Evolutionary conservation across 2,329 filamentous ascomycete genomes (phyloP).

Genomic region (Tolypocladium endophyticum): DNA sequence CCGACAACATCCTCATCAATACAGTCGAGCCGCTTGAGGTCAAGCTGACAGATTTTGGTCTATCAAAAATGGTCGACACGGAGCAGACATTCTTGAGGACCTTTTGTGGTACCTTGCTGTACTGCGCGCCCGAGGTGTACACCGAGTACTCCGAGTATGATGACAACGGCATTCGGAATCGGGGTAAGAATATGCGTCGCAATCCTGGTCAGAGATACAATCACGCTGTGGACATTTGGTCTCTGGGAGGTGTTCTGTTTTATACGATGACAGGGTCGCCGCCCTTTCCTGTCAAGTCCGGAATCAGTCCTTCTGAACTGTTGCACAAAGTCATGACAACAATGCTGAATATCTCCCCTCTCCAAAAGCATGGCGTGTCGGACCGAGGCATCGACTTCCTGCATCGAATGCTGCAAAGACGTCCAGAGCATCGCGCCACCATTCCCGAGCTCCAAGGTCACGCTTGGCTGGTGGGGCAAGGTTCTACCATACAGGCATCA

Average conservation of each 20-base stretch:
- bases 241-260: conserved; percentile 84
- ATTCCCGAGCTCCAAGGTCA: conserved; percentile 60
- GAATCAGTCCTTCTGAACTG: conserved; percentile 68
- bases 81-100: conserved; percentile 89
- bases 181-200: conserved; percentile 53
- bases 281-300: conserved; percentile 70
- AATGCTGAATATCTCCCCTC: conserved; percentile 53
- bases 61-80: conserved; percentile 88
- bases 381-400: conserved; percentile 63
- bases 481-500: conserved; percentile 19
- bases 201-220: conserved; percentile 59
- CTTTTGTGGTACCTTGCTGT: conserved; percentile 90
- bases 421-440: conserved; percentile 67
- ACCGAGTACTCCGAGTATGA: conserved; percentile 61
- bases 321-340: conserved; percentile 79
- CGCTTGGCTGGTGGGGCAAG: conserved; percentile 52
- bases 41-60: conserved; percentile 91
- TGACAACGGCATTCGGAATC: conserved; percentile 53
- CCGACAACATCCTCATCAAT: conserved; percentile 88
- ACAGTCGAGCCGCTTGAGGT: conserved; percentile 64
- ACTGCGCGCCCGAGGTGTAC: conserved; percentile 95
- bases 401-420: conserved; percentile 66
- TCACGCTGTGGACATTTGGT: conserved; percentile 94
- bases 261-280: conserved; percentile 70
- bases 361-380: conserved; percentile 51